Conservation (phyloP, 495 filamentous ascomycete species). For the Melanomma pulvis-pyrius region DNA sequence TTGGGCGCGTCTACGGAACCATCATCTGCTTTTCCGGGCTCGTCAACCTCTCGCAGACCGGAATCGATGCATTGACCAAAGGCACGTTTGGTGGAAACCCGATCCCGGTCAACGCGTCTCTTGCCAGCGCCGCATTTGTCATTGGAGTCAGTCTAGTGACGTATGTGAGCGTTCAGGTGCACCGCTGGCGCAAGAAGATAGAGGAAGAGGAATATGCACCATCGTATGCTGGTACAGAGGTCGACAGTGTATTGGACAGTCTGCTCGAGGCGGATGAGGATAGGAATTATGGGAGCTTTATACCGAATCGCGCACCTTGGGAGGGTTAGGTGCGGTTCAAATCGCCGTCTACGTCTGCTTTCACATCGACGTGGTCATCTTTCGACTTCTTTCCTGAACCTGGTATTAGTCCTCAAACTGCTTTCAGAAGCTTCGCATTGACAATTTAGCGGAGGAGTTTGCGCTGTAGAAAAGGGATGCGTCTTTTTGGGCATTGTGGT, state of each 20-base stretch:
- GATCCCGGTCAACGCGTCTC: constrained; percentile 70
- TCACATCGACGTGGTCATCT: no score
- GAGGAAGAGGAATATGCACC: constrained; percentile 41
- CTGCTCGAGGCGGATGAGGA: constrained; percentile 33
- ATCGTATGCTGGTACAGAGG: constrained; percentile 20
- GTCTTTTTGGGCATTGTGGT: no score
- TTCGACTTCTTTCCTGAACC: no score
- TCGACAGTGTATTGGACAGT: constrained; percentile 29
- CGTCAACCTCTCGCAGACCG: constrained; percentile 82
- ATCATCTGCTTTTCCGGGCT: constrained; percentile 86
- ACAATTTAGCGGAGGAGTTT: no score
- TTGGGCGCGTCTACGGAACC: constrained; percentile 88
- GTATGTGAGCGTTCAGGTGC: constrained; percentile 40
- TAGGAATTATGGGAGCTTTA: constrained; percentile 14
- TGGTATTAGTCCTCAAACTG: no score
- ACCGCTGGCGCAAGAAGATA: constrained; percentile 33
- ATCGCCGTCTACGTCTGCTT: neutral
- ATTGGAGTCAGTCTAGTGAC: constrained; percentile 43
- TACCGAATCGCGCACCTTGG: neutral
- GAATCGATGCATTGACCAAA: constrained; percentile 77
- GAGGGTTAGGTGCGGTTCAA: neutral
- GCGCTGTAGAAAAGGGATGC: no score
- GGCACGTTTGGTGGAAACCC: constrained; percentile 70
- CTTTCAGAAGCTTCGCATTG: no score
- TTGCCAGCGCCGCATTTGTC: constrained; percentile 61